These are phyloP conservation scores for Populus ilicifolia DNA, from an alignment of 345 rosid species.

Conservation along the genomic window DNA sequence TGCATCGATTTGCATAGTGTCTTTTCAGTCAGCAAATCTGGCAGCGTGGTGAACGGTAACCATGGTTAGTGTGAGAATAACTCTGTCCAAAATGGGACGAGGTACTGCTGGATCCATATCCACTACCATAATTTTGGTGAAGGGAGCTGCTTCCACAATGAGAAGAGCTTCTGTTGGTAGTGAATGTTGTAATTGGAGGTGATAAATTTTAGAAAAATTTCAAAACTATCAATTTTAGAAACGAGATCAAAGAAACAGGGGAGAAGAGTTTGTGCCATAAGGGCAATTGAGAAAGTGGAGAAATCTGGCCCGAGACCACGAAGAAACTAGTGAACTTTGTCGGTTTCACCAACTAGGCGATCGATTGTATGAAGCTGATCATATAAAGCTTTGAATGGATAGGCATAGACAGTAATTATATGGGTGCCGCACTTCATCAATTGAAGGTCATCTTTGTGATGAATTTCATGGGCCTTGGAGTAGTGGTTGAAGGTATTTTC, in stretches of 20 bases:
- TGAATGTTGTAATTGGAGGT: background rate
- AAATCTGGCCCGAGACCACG: background rate
- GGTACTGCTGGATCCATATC: background rate
- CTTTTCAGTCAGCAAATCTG: background rate
- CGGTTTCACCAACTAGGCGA: background rate
- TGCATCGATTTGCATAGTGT: constrained; percentile 1
- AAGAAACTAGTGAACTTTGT: background rate
- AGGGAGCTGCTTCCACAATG: background rate
- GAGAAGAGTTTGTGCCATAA: background rate
- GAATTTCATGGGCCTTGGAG: background rate
- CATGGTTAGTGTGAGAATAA: background rate
- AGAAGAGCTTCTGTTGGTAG: background rate
- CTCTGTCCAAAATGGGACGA: background rate
- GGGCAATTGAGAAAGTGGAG: background rate
- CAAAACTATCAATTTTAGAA: constrained; percentile 1
- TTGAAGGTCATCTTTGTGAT: background rate
- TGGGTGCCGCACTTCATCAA: background rate
- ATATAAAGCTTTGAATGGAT: background rate
- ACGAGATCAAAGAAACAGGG: background rate
- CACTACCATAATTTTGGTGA: background rate
- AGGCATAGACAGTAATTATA: background rate
- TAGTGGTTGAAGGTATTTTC: background rate
- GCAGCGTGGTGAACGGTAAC: background rate
- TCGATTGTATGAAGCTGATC: background rate
- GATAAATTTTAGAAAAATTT: background rate